phyloP scores from a whole-genome alignment of 2,329 filamentous ascomycete species.

The Periglandula ipomoeae region DNA sequence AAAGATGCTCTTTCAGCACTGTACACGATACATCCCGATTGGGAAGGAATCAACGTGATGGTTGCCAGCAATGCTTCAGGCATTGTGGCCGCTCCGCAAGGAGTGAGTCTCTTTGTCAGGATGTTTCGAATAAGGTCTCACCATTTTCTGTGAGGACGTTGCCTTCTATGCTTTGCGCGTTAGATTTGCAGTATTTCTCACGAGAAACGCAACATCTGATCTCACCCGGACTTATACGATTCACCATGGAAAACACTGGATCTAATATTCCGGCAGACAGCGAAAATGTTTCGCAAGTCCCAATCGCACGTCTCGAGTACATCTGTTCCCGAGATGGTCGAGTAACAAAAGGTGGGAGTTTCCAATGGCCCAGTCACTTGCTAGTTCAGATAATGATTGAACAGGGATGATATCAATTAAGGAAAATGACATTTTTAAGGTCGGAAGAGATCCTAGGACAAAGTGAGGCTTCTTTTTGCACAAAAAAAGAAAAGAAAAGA shows the following conservation, averaged over 20 bases:
- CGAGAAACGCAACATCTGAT: not conserved
- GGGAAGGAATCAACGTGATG: slow-evolving; percentile 1
- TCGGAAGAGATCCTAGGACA: slow-evolving; percentile 25
- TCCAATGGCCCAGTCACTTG: not conserved
- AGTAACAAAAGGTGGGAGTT: slow-evolving; percentile 4
- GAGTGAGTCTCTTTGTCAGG: not conserved
- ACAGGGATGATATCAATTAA: slow-evolving; percentile 20
- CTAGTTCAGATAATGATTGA: slow-evolving; percentile 3
- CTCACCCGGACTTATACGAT: not conserved
- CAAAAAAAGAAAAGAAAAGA: too few relatives aligned
- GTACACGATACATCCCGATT: not conserved
- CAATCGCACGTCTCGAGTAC: slow-evolving; percentile 6
- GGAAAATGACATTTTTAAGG: slow-evolving; percentile 23
- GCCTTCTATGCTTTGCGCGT: too few relatives aligned
- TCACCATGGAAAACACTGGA: not conserved
- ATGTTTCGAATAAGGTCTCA: too few relatives aligned
- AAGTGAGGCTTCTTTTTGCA: slow-evolving; percentile 20
- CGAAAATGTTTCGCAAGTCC: not conserved
- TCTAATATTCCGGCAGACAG: not conserved
- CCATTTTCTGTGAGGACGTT: too few relatives aligned
- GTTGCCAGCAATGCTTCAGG: not conserved
- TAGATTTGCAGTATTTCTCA: too few relatives aligned
- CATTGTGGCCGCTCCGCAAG: not conserved
- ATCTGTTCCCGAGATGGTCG: not conserved
- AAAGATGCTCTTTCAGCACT: too few relatives aligned